Evolutionary conservation across 2,329 filamentous ascomycete genomes (phyloP), one percentile per base, ranked within the genome.

Genomic region (Remersonia thermophila): DNA sequence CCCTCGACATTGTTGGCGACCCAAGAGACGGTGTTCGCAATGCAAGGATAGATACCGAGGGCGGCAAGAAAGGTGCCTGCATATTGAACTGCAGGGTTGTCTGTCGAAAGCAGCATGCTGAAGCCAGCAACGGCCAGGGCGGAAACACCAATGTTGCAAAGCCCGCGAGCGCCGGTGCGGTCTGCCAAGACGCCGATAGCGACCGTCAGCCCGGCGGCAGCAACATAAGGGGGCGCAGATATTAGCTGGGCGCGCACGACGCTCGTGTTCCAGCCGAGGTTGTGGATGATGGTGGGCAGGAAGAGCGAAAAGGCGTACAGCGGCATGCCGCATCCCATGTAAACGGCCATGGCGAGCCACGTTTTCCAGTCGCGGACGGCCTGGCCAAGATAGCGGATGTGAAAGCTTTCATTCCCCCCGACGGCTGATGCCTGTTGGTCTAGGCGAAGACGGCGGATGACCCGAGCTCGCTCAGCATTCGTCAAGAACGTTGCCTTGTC

Each of bases 21-120:
- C 87, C 87, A 95, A 2, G 79, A 77, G 44, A 95, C 84, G 0
- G 84, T 93, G 53, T 93, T 91, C 7, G 84, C 63, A 38, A 94
- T 83, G 50, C 77, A 80, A 0, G 87, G 86, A 51, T 94, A 94
- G 47, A 94, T 93, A 1, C 87, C 86, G 38, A 89, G 64, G 0
- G 87, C 86, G 0, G 80, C 86, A 0, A 95, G 65, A 57, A 93
- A 95, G 0, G 77, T 82, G 0, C 82, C 87, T 0, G 78, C 81
- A 54, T 95, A 95, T 51, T 86, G 78, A 1, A 89, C 75, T 0
- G 66, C 68, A 0, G 85, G 65, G 4, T 64, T 63, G 3, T 68
- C 62, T 3, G 73, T 73, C 1, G 72, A 74, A 2, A 93, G 64
- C 3, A 94, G 67, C 78, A 95, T 86, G 27, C 67, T 55, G 53